Base-by-base conservation (phyloP, 345 rosid species). In the Draba incana region DNA sequence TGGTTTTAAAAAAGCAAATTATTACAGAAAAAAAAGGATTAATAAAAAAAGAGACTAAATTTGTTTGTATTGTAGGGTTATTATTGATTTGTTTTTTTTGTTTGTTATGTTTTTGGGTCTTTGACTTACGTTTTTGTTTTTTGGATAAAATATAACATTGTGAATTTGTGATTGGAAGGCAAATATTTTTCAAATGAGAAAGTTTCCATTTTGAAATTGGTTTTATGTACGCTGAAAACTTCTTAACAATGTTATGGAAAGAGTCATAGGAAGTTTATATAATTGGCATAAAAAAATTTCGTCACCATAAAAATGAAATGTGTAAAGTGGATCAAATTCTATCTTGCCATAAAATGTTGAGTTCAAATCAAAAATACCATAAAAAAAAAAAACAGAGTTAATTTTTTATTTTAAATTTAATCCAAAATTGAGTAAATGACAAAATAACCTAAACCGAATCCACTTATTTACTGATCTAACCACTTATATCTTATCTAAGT, bases 121-220 rank as follows among this genome's bases (percentile, higher is more conserved):
- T 58, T 33, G 41, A 51, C 57, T 57, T 58, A 3, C 52, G 9
- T 12, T 64, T 63, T 65, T 65, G 2, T 57, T 28, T 24, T 61
- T 53, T 43, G 7, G 28, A 50, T 11, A 42, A 51, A 57, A 47
- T 27, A 47, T 35, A 15, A 64, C 57, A 23, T 47, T 72, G 78
- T 67, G 68, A 52, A 67, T 43, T 74, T 67, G 63, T 67, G 68
- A 12, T 42, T 66, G 72, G 69, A 24, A 43, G 49, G 49, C 10
- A 57, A 37, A 27, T 71, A 44, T 16, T 14, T 27, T 69, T 45
- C 20, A 62, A 11, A 30, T 10, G 53, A 28, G 38, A 46, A 14
- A 51, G 23, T 7, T 50, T 59, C 39, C 8, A 52, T 45, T 52
- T 66, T 48, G 35, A 46, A 20, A 0, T 4, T 33, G 20, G 25